A percentile compares a stretch with the other conserved stretches of the same genome.
phyloP scores from a whole-genome alignment of 1,139 yeast genomes.

The Suhomyces bribrorum region DNA sequence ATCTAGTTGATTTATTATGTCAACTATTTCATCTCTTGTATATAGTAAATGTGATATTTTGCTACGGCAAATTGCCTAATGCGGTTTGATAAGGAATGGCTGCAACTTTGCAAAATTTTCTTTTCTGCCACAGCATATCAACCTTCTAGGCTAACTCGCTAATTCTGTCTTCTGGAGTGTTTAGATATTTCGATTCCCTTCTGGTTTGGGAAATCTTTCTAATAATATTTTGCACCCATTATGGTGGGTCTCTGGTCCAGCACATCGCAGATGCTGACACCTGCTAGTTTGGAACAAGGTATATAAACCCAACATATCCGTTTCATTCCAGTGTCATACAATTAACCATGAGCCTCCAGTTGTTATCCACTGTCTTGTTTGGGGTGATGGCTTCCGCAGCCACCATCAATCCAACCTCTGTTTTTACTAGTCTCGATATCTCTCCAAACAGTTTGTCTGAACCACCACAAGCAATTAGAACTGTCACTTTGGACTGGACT shows the following conservation, averaged over 20 bases:
- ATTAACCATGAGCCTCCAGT: not conserved
- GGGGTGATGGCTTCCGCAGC: slow-evolving; percentile 1
- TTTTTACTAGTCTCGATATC: slow-evolving; percentile 14
- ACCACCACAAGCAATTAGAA: slow-evolving; percentile 22
- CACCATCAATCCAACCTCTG: slow-evolving; percentile 7
- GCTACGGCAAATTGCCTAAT: not conserved
- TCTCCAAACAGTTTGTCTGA: slow-evolving; percentile 3
- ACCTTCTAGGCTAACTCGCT: too few species aligned
- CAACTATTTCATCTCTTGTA: not conserved
- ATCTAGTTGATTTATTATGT: too few species aligned
- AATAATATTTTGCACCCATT: not conserved
- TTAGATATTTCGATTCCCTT: too few species aligned
- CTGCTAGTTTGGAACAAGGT: too few species aligned
- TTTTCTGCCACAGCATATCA: not conserved
- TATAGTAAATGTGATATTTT: not conserved
- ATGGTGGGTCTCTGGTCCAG: too few species aligned
- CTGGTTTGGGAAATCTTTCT: not conserved
- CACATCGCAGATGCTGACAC: too few species aligned
- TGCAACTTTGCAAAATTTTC: not conserved
- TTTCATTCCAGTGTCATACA: not conserved
- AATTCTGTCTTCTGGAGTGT: too few species aligned
- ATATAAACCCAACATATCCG: not conserved
- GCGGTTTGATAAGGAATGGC: not conserved
- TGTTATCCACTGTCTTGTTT: slow-evolving; percentile 1
- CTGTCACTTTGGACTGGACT: slow-evolving; percentile 20